A percentile compares a stretch with the other conserved stretches of the same genome.
These are phyloP conservation scores for Macrolepiota dolichaula DNA, from an alignment of 768 basidiomycete species.

Conservation along the genomic window DNA sequence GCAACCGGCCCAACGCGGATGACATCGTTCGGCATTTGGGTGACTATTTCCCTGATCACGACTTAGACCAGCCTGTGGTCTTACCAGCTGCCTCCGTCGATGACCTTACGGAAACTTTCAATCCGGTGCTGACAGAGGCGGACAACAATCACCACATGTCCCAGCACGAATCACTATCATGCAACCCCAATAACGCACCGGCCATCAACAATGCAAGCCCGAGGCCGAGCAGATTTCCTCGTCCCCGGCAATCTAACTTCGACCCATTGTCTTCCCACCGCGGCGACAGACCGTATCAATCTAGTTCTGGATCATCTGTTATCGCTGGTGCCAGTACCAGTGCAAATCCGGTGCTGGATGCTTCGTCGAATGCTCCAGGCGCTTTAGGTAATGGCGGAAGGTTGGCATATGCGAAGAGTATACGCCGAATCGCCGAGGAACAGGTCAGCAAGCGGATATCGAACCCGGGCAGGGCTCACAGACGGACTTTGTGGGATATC, in stretches of 20 bases:
- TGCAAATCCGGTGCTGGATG: not conserved
- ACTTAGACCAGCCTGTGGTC: slow-evolving; percentile 83
- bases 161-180: not conserved
- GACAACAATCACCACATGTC: not conserved
- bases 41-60: slow-evolving; percentile 84
- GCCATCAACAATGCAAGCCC: not conserved
- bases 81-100: slow-evolving; percentile 38
- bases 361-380: not conserved
- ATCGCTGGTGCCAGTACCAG: not conserved
- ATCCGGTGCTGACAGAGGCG: slow-evolving; percentile 1
- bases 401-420: slow-evolving; percentile 61
- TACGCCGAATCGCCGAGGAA: slow-evolving; percentile 79
- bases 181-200: not conserved
- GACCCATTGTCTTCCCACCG: not conserved
- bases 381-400: slow-evolving; percentile 15
- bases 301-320: not conserved
- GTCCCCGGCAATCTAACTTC: slow-evolving; percentile 4
- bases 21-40: slow-evolving; percentile 79
- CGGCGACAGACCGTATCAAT: not conserved
- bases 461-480: slow-evolving; percentile 34
- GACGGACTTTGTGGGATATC: slow-evolving; percentile 42
- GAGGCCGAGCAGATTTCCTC: slow-evolving; percentile 2
- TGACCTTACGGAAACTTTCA: slow-evolving; percentile 3
- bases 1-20: slow-evolving; percentile 69
- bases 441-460: slow-evolving; percentile 54